These are phyloP conservation scores for Syzygium malaccense DNA, from an alignment of 441 rosid genomes.

Conservation along the genomic window DNA sequence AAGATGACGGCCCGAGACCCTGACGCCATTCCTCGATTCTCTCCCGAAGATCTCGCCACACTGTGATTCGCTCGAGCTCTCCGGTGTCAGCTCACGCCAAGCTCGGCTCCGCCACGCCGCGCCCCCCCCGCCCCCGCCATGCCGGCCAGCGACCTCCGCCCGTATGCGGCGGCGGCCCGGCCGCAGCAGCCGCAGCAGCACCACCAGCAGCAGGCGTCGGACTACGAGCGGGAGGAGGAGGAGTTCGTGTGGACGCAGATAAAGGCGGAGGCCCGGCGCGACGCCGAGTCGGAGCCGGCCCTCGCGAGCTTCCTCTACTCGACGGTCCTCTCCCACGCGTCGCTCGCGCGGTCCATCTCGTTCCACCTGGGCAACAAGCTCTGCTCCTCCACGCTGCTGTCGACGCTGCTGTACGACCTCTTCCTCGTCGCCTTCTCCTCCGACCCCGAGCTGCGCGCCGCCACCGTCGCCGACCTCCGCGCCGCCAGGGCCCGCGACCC, in stretches of 20 bases:
- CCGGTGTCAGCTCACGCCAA: too few relatives aligned
- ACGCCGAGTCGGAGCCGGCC: constrained; percentile 93
- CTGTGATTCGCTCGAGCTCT: too few relatives aligned
- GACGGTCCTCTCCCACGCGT: constrained; percentile 81
- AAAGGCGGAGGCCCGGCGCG: constrained; percentile 83
- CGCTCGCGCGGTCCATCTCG: constrained; percentile 75
- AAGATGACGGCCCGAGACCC: not conserved
- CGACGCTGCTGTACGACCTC: constrained; percentile 83
- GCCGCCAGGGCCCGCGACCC: constrained; percentile 86
- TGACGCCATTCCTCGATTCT: not conserved
- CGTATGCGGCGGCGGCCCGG: not conserved
- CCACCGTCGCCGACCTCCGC: constrained; percentile 86
- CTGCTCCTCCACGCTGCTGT: constrained; percentile 87
- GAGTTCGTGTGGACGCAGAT: constrained; percentile 71
- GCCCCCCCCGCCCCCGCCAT: not conserved
- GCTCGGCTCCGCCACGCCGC: not conserved
- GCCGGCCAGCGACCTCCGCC: not conserved
- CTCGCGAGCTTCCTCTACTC: constrained; percentile 89
- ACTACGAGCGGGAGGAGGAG: constrained; percentile 33
- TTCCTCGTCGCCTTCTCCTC: constrained; percentile 75
- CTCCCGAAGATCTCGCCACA: not conserved
- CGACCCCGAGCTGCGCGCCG: constrained; percentile 62
- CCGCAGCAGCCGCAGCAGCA: not conserved
- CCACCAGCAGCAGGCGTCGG: not conserved
- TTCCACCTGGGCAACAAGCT: constrained; percentile 94